Evolutionary conservation across 1,284 basidiomycete genomes (phyloP).

Genomic region (Papiliotrema laurentii): DNA sequence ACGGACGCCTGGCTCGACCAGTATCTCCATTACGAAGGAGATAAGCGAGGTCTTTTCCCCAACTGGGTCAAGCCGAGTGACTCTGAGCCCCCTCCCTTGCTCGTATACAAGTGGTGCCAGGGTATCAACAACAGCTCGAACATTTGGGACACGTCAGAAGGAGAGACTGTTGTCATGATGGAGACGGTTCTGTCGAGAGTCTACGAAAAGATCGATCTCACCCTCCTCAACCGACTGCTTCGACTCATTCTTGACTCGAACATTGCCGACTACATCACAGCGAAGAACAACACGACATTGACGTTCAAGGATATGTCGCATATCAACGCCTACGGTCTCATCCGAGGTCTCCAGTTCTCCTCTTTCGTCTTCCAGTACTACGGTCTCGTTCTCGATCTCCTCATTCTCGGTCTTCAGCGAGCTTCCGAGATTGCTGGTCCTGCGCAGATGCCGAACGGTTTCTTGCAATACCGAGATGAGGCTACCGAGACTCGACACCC

Average conservation of each 20-base stretch:
- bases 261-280: conserved; percentile 94
- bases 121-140: conserved; percentile 65
- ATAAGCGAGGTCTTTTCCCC: conserved; percentile 93
- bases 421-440: conserved; percentile 97
- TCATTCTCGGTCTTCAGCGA: conserved; percentile 88
- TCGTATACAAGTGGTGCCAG: conserved; percentile 81
- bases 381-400: conserved; percentile 80
- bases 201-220: conserved; percentile 96
- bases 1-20: conserved; percentile 92
- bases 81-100: conserved; percentile 88
- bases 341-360: conserved; percentile 90
- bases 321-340: conserved; percentile 60
- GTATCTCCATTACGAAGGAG: conserved; percentile 69
- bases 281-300: conserved; percentile 91
- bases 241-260: conserved; percentile 96
- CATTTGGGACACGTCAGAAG: conserved; percentile 94
- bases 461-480: conserved; percentile 90
- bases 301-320: conserved; percentile 76
- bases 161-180: conserved; percentile 95
- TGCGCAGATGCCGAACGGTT: conserved; percentile 90
- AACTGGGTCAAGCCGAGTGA: conserved; percentile 97
- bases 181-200: conserved; percentile 93
- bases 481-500: conserved; percentile 90
- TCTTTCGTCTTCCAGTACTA: conserved; percentile 98
- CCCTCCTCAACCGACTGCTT: conserved; percentile 84